phyloP scores from a whole-genome alignment of 805 yeast species.

The Phaffomyces opuntiae region DNA sequence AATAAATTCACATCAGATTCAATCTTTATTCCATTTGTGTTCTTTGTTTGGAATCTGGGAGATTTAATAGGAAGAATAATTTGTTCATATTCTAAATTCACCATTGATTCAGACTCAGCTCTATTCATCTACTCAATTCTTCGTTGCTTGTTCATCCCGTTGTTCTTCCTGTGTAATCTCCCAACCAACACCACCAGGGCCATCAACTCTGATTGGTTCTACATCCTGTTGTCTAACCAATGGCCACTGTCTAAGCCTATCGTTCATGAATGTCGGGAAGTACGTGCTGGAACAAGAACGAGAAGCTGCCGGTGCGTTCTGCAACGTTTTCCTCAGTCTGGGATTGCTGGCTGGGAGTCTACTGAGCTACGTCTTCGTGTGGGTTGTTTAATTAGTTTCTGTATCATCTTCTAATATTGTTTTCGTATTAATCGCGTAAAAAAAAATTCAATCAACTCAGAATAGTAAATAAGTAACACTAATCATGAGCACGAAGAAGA shows the following conservation, averaged over 20 bases:
- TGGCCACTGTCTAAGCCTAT: conserved; percentile 76
- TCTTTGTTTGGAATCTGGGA: conserved; percentile 83
- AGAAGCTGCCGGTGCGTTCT: conserved; percentile 93
- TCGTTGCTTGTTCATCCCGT: conserved; percentile 59
- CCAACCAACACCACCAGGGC: conserved; percentile 10
- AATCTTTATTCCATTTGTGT: conserved; percentile 68
- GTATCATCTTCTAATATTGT: too few species aligned
- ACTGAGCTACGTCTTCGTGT: conserved; percentile 61
- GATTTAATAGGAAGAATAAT: conserved; percentile 72
- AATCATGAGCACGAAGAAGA: too few species aligned
- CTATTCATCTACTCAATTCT: conserved; percentile 48
- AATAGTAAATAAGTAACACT: too few species aligned
- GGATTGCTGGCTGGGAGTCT: conserved; percentile 80
- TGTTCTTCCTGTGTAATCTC: conserved; percentile 63
- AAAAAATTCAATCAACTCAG: too few species aligned
- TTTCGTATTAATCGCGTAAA: not conserved
- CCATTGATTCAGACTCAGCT: conserved; percentile 34
- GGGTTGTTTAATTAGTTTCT: too few species aligned
- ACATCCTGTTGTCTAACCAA: conserved; percentile 68
- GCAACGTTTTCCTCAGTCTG: conserved; percentile 67
- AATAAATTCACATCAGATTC: conserved; percentile 23
- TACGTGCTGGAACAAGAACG: conserved; percentile 59
- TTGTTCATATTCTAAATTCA: conserved; percentile 44
- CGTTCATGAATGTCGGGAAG: conserved; percentile 69
- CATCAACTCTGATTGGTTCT: conserved; percentile 54